Evolutionary conservation across 192 early-diverging fungal genomes (phyloP), one percentile per base, ranked within the genome.

Genomic region (Coemansia sp.): DNA sequence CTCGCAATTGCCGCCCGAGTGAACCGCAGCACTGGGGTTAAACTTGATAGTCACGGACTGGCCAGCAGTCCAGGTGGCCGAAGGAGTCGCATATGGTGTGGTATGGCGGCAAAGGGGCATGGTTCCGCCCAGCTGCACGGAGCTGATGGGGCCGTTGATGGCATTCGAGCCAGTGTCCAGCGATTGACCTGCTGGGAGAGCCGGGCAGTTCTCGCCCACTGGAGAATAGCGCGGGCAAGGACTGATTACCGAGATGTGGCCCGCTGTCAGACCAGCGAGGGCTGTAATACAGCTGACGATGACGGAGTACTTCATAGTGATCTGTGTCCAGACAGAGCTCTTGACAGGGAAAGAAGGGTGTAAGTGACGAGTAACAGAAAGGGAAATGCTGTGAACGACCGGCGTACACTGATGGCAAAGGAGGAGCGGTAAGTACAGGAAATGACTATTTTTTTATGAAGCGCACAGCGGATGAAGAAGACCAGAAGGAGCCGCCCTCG

Each of bases 1-100:
- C 67, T 85, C 63, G 75, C 83, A 85, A 65, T 87, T 78, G 6
- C 85, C 85, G 37, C 83, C 83, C 16, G 57, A 71, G 69, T 84
- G 84, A 6, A 60, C 44, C 5, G 62, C 75, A 1, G 56, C 75
- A 29, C 59, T 40, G 17, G 44, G 45, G 33, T 50, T 48, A 34
- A 78, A 78, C 45, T 72, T 64, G 40, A 78, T 54, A 3, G 70
- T 71, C 19, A 78, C 62, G 0, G 69, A 44, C 53, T 78, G 48
- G 29, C 79, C 79, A 16, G 79, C 79, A 34, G 62, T 73, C 70
- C 70, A 77, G 4, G 67, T 68, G 24, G 75, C 75, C 2, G 66
- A 57, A 11, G 74, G 69, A 1, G 45, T 63, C 2, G 70, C 59
- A 44, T 66, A 79, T 2, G 84, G 74, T 6, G 67, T 67, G 6